A percentile compares a stretch with the other conserved stretches of the same genome.
Conservation (phyloP, 73 alveolate genomes). For the Paramecium octaurelia region DNA sequence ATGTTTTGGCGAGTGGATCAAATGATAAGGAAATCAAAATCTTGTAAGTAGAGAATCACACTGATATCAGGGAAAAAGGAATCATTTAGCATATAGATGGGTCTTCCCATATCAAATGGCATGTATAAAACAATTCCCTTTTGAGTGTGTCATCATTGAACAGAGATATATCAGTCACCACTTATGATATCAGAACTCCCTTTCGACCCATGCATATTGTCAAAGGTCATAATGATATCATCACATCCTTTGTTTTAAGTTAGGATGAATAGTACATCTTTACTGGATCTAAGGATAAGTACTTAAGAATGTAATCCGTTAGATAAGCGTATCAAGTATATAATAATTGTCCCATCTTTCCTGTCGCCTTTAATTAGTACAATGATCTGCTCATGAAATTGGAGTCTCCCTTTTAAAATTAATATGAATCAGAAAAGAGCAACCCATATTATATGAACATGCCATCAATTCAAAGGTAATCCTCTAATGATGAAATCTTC, state of each 20-base stretch:
- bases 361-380: slow-evolving; percentile 30
- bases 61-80: neutral
- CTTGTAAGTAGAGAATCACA: neutral
- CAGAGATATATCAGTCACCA: slow-evolving; percentile 40
- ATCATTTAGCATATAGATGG: slow-evolving; percentile 39
- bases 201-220: neutral
- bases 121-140: neutral
- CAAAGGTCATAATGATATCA: slow-evolving; percentile 32
- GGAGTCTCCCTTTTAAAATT: neutral
- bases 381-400: neutral
- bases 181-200: neutral
- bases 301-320: neutral
- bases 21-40: slow-evolving; percentile 34
- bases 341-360: slow-evolving; percentile 35
- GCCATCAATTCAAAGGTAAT: neutral
- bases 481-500: neutral
- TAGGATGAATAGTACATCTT: neutral
- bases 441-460: neutral
- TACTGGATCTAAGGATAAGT: slow-evolving; percentile 42
- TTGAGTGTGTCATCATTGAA: slow-evolving; percentile 3
- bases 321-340: neutral
- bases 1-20: slow-evolving; percentile 39
- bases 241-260: slow-evolving; percentile 5
- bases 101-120: slow-evolving; percentile 17
- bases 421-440: neutral